Percentiles rank a stretch among this genome's conserved stretches.
phyloP scores from a whole-genome alignment of 768 basidiomycete genomes.

The Mycena amicta region DNA sequence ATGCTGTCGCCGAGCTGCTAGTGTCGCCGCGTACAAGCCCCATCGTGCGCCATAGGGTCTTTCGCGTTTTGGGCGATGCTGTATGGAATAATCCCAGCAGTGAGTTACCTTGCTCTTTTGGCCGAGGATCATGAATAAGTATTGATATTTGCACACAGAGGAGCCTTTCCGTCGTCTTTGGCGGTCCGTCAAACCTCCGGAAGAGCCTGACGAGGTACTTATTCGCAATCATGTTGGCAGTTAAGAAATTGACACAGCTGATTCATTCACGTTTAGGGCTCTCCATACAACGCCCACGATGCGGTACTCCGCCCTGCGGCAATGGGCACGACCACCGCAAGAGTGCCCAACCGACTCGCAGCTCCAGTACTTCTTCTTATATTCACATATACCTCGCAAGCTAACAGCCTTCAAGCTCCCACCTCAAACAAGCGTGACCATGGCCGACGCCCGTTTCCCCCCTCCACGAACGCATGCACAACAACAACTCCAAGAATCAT shows the following conservation, averaged over 20 bases:
- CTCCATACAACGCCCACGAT: constrained; percentile 14
- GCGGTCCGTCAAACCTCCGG: constrained; percentile 9
- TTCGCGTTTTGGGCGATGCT: constrained; percentile 18
- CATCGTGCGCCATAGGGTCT: constrained; percentile 17
- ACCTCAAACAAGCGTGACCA: too few species aligned
- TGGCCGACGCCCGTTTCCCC: constrained; percentile 12
- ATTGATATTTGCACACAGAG: neutral
- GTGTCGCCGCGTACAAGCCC: constrained; percentile 3
- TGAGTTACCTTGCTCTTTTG: neutral
- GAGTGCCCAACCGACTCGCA: neutral
- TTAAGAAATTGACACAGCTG: too few species aligned
- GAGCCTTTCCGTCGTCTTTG: constrained; percentile 10
- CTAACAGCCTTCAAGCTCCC: too few species aligned
- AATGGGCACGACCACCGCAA: neutral
- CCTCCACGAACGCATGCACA: neutral
- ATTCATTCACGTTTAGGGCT: too few species aligned
- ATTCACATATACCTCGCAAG: too few species aligned
- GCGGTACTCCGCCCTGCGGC: constrained; percentile 5
- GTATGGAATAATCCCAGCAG: constrained; percentile 14
- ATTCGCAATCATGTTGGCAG: neutral
- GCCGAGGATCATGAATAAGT: too few species aligned
- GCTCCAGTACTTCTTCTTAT: too few species aligned
- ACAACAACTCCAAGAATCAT: neutral
- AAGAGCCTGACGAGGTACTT: constrained; percentile 7
- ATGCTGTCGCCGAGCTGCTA: constrained; percentile 7